Evolutionary conservation across 352 stramenopile species (phyloP).

Genomic region (Elongisporangium undulatum): DNA sequence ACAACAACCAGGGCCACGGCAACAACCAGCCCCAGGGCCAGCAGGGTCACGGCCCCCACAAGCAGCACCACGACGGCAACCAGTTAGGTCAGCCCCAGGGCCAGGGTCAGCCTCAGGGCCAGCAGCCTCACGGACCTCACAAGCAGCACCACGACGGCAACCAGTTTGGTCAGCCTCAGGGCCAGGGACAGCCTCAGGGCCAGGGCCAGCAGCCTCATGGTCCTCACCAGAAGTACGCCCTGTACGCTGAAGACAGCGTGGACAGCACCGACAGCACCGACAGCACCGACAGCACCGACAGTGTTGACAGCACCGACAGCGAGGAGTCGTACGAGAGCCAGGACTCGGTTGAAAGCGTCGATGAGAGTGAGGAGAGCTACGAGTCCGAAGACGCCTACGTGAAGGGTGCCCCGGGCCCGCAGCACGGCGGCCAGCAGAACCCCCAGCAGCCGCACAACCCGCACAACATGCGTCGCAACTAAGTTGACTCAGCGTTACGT

Average conservation of each 20-base stretch:
- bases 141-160: neutral
- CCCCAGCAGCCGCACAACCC: neutral
- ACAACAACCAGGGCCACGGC: neutral
- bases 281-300: neutral
- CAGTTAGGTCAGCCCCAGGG: neutral
- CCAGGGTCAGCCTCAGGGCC: neutral
- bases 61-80: neutral
- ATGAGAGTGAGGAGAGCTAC: neutral
- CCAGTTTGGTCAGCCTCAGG: neutral
- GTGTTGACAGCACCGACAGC: neutral
- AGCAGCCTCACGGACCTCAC: neutral
- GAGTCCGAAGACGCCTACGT: neutral
- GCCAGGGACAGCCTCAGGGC: neutral
- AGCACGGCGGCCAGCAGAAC: neutral
- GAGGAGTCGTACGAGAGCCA: neutral
- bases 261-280: neutral
- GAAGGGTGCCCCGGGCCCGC: neutral
- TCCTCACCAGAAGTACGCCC: neutral
- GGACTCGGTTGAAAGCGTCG: neutral
- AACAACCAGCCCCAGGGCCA: neutral
- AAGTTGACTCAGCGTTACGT: neutral
- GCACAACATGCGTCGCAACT: neutral
- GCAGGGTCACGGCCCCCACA: neutral
- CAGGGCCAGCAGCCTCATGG: neutral
- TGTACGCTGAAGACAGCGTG: neutral